These are phyloP conservation scores for Passalora sequoiae DNA, from an alignment of 2,329 filamentous ascomycete species.

Conservation along the genomic window DNA sequence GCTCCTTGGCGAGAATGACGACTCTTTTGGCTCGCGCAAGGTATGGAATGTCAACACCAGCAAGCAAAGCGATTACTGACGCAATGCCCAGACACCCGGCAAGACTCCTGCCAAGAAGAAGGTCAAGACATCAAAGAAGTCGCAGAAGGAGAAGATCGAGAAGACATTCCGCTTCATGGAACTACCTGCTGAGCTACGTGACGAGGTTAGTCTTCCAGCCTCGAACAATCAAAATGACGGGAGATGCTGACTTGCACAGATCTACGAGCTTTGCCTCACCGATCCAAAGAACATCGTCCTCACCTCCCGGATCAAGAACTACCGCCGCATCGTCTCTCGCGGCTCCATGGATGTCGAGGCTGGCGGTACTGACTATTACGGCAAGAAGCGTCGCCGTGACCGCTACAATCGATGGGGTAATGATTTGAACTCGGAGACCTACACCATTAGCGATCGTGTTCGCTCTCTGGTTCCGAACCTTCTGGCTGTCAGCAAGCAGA, in stretches of 20 bases:
- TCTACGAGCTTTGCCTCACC: constrained; percentile 28
- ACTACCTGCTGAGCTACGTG: constrained; percentile 27
- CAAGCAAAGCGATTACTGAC: constrained; percentile 5
- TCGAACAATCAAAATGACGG: not conserved
- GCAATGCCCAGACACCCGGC: not conserved
- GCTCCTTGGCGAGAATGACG: constrained; percentile 3
- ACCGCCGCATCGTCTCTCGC: constrained; percentile 23
- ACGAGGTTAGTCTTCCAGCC: constrained; percentile 8
- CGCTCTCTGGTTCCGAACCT: constrained; percentile 22
- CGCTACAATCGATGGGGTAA: too few relatives aligned
- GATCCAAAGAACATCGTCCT: constrained; percentile 22
- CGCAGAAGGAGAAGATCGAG: constrained; percentile 12
- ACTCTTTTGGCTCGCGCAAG: constrained; percentile 17
- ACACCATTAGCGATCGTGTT: constrained; percentile 1
- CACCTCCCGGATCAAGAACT: constrained; percentile 16
- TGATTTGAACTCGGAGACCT: not conserved
- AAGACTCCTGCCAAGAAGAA: constrained; percentile 11
- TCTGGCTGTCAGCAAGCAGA: constrained; percentile 28
- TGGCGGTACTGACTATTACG: constrained; percentile 9
- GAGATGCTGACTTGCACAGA: constrained; percentile 4
- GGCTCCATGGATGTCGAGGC: constrained; percentile 7
- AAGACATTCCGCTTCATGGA: constrained; percentile 27
- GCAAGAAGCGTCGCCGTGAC: constrained; percentile 6
- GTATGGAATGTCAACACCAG: constrained; percentile 8
- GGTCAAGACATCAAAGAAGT: constrained; percentile 7